Conservation (phyloP, 257 asterid species). For the Solanum tarapatanum region DNA sequence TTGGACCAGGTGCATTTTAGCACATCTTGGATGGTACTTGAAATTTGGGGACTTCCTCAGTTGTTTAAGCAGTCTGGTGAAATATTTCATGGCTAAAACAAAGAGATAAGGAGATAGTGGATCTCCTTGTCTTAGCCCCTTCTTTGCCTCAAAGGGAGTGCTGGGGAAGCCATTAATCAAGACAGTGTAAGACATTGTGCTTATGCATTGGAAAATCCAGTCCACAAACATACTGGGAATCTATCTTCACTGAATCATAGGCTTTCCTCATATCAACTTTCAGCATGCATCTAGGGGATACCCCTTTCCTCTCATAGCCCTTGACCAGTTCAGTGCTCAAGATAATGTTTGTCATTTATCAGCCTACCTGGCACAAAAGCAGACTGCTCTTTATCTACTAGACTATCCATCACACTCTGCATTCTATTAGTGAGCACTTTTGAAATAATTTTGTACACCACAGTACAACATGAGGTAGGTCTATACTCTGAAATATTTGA, state of each 20-base stretch:
- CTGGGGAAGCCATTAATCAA: background rate
- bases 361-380: background rate
- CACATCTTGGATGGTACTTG: background rate
- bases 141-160: background rate
- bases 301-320: too few species aligned
- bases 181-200: background rate
- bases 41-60: background rate
- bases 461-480: background rate
- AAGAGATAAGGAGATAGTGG: background rate
- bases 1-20: background rate
- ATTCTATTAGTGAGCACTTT: background rate
- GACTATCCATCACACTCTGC: background rate
- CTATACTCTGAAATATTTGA: background rate
- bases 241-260: too few species aligned
- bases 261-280: too few species aligned
- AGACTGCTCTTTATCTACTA: too few species aligned
- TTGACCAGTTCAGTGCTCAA: too few species aligned
- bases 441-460: background rate
- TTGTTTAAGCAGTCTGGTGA: background rate
- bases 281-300: too few species aligned
- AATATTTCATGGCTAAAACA: background rate
- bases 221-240: too few species aligned
- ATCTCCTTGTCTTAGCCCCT: background rate
- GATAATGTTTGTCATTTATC: background rate
- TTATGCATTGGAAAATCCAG: too few species aligned